Base-by-base conservation (phyloP, 257 asterid species). In the Agastache rugosa region DNA sequence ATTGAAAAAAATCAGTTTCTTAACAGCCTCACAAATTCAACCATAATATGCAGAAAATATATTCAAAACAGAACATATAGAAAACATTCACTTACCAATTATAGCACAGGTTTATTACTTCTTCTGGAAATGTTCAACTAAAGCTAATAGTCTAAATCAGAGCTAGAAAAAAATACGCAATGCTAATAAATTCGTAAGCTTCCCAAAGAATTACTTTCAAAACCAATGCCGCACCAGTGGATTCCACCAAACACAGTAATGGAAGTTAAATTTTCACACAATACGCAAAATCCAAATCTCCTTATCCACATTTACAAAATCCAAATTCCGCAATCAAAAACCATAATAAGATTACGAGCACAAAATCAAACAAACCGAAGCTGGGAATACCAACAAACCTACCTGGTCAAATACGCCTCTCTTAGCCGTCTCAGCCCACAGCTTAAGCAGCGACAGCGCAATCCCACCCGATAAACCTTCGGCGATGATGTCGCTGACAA, bases 351-450 rank as follows among this genome's bases (percentile, higher is more conserved):
- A 9, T 5, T 1, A 41, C 1, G 23, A 47, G 16, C 62, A 51
- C 17, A 67, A 59, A 44, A 27, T 45, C 17, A 55, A 35, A 69
- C 56, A 45, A 50, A 62, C 22, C 12, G 42, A 61, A 60, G 58
- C 22, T 19, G 22, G 19, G 48, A 5, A 42, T 3, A 27, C 7
- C 7, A 67, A 78, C 62, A 77, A 83, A 86, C 91, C 91, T 86
- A 86, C 91, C 91, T 86, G 89, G 73, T 85, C 92, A 81, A 87
- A 84, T 14, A 86, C 41, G 45, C 87, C 85, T 51, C 79, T 81
- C 70, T 73, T 81, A 45, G 90, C 90, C 20, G 92, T 87, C n/a
- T 87, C 76, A 41, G 85, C 92, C 89, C 89, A 87, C 15, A 85
- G 7, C 29, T 77, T 81, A 53, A 85, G 82, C 87, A 87, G 69